These are phyloP conservation scores for Erythrophleum ivorense DNA, from an alignment of 331 rosid species.

Conservation along the genomic window DNA sequence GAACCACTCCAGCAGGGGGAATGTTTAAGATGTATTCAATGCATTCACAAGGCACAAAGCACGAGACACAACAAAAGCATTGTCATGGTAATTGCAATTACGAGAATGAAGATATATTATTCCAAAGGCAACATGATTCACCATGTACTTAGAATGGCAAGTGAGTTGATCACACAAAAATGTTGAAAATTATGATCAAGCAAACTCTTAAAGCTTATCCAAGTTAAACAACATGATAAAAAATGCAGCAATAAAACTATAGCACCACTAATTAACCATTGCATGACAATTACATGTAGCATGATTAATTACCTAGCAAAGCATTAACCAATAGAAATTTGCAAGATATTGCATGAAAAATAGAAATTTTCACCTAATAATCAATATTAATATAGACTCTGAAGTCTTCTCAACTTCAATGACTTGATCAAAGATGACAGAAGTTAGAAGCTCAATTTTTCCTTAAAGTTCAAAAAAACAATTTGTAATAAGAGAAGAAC, in stretches of 20 bases:
- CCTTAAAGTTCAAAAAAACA: neutral
- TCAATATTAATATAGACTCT: neutral
- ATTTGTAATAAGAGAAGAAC: neutral
- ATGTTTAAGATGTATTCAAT: conserved; percentile 69
- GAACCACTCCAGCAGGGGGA: conserved; percentile 77
- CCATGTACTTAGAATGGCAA: neutral
- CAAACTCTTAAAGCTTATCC: neutral
- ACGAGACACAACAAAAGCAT: conserved; percentile 80
- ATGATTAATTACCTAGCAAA: neutral
- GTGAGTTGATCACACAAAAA: neutral
- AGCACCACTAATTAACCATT: conserved; percentile 1
- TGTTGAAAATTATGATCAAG: neutral
- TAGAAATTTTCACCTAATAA: neutral
- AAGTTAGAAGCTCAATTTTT: neutral
- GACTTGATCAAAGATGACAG: neutral
- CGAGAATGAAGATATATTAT: conserved; percentile 14
- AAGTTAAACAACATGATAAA: neutral
- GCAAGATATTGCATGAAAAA: neutral
- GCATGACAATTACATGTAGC: neutral
- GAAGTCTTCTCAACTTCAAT: neutral
- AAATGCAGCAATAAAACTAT: neutral
- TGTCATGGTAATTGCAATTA: conserved; percentile 82
- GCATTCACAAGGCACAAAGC: conserved; percentile 75
- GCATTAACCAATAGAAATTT: neutral
- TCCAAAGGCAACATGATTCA: neutral